phyloP scores from a whole-genome alignment of 2,329 filamentous ascomycete genomes.

The Scedosporium boydii region DNA sequence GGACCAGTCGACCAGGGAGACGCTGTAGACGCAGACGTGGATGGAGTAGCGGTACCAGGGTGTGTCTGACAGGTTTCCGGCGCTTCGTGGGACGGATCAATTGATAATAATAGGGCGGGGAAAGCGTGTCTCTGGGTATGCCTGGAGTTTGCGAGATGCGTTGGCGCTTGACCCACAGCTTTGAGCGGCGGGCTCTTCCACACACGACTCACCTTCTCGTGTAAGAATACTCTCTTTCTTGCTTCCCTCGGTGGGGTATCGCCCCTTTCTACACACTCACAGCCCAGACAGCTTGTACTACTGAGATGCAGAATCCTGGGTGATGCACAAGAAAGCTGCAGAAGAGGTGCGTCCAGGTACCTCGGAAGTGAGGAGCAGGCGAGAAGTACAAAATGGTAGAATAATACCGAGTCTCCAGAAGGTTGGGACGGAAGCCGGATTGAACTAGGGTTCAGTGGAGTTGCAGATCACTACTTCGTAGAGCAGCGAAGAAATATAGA shows the following conservation, averaged over 20 bases:
- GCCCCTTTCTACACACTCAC: background rate
- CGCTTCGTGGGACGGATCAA: conserved; percentile 5
- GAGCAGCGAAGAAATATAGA: too few species aligned
- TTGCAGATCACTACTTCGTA: too few species aligned
- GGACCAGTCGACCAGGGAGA: background rate
- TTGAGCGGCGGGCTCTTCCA: background rate
- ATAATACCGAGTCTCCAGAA: background rate
- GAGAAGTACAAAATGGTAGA: too few species aligned
- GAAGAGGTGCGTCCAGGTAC: background rate
- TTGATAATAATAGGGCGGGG: conserved; percentile 5
- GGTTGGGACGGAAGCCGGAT: background rate
- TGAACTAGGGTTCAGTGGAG: background rate
- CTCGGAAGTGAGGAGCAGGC: conserved; percentile 2
- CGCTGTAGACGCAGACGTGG: conserved; percentile 4
- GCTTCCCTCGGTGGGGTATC: background rate
- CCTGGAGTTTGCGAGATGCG: background rate
- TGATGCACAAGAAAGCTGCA: background rate
- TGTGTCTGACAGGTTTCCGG: conserved; percentile 2
- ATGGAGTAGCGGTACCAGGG: conserved; percentile 6
- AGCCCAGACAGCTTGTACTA: background rate
- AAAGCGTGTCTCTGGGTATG: background rate
- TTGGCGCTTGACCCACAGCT: conserved; percentile 5
- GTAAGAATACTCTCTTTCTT: background rate
- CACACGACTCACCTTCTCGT: background rate
- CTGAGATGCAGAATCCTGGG: conserved; percentile 1